Evolutionary conservation across 805 yeast species (phyloP), one percentile per base, ranked within the genome.

Genomic region (Ogataea glucozyma): DNA sequence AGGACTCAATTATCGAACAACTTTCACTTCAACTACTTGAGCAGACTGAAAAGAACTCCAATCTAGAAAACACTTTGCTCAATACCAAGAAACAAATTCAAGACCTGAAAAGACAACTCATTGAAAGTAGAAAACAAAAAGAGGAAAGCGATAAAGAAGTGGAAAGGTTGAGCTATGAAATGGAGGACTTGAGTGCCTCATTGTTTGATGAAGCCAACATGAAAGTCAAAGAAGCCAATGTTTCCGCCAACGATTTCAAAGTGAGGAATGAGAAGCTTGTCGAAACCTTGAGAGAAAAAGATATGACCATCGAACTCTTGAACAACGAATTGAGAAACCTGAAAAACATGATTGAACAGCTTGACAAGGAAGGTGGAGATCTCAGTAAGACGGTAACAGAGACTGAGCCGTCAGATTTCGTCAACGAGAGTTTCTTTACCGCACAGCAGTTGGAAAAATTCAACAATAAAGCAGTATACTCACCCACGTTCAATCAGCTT

Each of bases 181-280:
- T 88, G 26, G 93, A 86, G 57, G 95, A 87, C 29, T 65, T 88
- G 35, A 78, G 89, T 1, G 87, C 83, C 1, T 79, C 89, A 1
- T 65, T 88, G 23, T 88, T 88, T 58, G 84, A 79, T 48, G 93
- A 88, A 58, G 96, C 96, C 11, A 88, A 88, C 58, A 73, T 75
- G 38, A 86, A 87, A 87, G 96, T 88, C 6, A 79, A 84, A 37
- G 78, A 81, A 48, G 96, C 95, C 0, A 78, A 86, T 46, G 72
- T 79, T 40, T 85, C 83, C 43, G 76, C 82, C 4, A 73, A 81
- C 56, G 79, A 77, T 24, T 71, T 71, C 47, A 79, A 81, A 52
- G 63, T 76, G 38, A 78, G 81, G 51, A 85, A 85, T 53, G 66
- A 73, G 24, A 79, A 75, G 49, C 60, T 85, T 36, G 53, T 67